These are phyloP conservation scores for Trametes pubescens DNA, from an alignment of 1,284 basidiomycete genomes.

Conservation along the genomic window DNA sequence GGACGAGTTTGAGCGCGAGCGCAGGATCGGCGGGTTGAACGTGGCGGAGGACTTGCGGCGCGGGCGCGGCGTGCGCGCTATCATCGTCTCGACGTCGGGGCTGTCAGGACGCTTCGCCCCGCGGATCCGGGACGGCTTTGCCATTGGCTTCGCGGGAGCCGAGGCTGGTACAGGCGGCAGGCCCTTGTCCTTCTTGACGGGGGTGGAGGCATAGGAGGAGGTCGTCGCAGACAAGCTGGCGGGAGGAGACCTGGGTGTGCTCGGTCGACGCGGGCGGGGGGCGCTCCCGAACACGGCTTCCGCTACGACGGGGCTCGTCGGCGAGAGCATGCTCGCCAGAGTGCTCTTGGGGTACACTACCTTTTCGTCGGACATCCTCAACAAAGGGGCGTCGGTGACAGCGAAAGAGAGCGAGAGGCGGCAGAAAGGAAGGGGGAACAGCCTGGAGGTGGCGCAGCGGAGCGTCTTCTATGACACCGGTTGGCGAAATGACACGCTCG, in stretches of 20 bases:
- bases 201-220: slow-evolving; percentile 12
- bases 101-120: slow-evolving; percentile 41
- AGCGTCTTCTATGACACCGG: slow-evolving; percentile 25
- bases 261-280: slow-evolving; percentile 32
- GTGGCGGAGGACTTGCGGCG: slow-evolving; percentile 42
- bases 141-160: slow-evolving; percentile 1
- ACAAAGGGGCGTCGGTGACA: not conserved
- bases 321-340: slow-evolving; percentile 25
- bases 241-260: slow-evolving; percentile 30
- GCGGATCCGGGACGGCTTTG: slow-evolving; percentile 15
- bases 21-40: slow-evolving; percentile 24
- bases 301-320: slow-evolving; percentile 29
- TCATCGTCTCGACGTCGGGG: slow-evolving; percentile 58
- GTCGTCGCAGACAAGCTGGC: slow-evolving; percentile 10
- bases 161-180: slow-evolving; percentile 23
- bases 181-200: slow-evolving; percentile 20
- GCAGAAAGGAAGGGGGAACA: not conserved
- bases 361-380: slow-evolving; percentile 17
- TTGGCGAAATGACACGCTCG: slow-evolving; percentile 16
- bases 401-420: slow-evolving; percentile 1
- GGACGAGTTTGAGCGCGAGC: slow-evolving; percentile 27
- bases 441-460: slow-evolving; percentile 7
- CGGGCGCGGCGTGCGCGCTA: slow-evolving; percentile 56
- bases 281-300: slow-evolving; percentile 35
- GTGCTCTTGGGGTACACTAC: slow-evolving; percentile 12